Conservation (phyloP, 768 basidiomycete species). For the Russula sp. region DNA sequence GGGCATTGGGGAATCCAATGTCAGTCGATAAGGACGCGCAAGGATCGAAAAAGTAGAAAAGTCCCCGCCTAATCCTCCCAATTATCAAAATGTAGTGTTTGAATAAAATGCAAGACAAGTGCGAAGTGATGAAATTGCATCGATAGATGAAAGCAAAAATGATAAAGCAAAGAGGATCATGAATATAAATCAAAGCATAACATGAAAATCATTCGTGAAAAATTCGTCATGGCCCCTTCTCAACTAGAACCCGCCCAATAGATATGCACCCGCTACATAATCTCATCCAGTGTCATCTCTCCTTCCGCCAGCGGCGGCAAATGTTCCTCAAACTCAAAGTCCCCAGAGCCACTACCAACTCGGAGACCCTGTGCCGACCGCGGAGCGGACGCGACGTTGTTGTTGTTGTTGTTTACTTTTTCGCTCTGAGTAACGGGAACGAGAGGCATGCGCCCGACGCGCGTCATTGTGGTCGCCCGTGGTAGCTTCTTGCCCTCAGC, state of each 20-base stretch:
- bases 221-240: not conserved
- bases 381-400: not conserved
- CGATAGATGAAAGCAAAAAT: not conserved
- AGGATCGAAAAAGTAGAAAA: no score
- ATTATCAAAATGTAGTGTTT: no score
- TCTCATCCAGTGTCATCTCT: conserved; percentile 39
- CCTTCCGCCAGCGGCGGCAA: conserved; percentile 31
- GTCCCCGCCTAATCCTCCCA: no score
- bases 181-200: conserved; percentile 9
- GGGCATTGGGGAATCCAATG: no score
- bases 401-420: conserved; percentile 19
- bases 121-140: not conserved
- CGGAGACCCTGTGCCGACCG: not conserved
- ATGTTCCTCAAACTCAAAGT: conserved; percentile 22
- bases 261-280: conserved; percentile 18
- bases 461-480: conserved; percentile 36
- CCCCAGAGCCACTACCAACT: not conserved
- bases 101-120: not conserved
- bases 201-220: not conserved
- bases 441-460: conserved; percentile 37
- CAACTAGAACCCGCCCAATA: not conserved
- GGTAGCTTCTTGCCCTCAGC: conserved; percentile 35
- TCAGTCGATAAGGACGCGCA: no score
- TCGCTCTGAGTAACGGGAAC: conserved; percentile 30
- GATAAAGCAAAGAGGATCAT: not conserved